Base-by-base conservation (phyloP, 31 red algal genomes). In the Endocladia muricata region DNA sequence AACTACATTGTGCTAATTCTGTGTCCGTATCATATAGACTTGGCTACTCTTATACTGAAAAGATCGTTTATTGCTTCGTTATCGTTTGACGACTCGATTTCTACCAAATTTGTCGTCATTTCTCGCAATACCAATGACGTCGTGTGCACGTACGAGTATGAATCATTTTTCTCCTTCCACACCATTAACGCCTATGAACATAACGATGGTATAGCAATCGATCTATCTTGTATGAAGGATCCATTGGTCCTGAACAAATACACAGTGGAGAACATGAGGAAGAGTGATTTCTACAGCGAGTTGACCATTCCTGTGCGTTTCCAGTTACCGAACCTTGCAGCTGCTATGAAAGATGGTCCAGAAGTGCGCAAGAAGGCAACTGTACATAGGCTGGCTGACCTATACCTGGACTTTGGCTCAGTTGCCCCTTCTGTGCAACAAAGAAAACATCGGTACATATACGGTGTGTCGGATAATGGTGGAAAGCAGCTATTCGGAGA, bases 161-260 rank as follows among this genome's bases (percentile, higher is more conserved):
- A 56, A 9, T 19, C 87, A 15, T 82, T 83, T 56, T 83, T 78
- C 47, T 74, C 60, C 37, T 91, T 91, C 39, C 87, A 91, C 72
- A 76, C 58, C 41, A 48, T 91, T 73, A 91, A 91, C 71, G 87
- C 78, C 9, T 77, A 48, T 76, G 87, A 91, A 4, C 66, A 43
- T 1, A 65, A 49, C 13, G 72, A 76, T 39, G 62, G 49, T 30
- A 52, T 91, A 6, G 31, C 49, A 23, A 70, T 91, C 22, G 79
- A 82, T 32, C 41, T 91, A 26, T 82, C 60, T 36, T 26, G 56
- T 26, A 77, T 77, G 32, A 37, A 68, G 23, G 73, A 91, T 64
- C 38, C 78, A 8, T 21, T 39, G 6, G 71, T 91, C 35, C 55
- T 91, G 28, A 23, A 69, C 41, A 61, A 91, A 15, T 71, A 78